Evolutionary conservation across 495 filamentous ascomycete genomes (phyloP).

Genomic region (Amorphotheca resinae): DNA sequence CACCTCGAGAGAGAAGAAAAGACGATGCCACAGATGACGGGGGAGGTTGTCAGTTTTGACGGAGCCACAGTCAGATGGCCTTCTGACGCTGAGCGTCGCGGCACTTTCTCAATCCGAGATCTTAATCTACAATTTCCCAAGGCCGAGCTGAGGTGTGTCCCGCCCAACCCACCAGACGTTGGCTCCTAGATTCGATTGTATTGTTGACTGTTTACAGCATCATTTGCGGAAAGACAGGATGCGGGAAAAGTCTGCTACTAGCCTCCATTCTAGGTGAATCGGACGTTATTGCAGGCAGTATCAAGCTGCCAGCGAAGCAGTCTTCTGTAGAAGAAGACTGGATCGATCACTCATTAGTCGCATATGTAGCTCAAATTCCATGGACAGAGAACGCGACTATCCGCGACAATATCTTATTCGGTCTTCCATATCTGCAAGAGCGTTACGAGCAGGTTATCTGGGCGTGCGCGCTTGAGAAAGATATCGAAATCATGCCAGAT

Average conservation of each 20-base stretch:
- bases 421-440: slow-evolving; percentile 34
- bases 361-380: slow-evolving; percentile 19
- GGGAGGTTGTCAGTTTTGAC: neutral
- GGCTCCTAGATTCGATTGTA: too few relatives aligned
- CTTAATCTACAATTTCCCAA: neutral
- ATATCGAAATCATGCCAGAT: slow-evolving; percentile 31
- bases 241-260: neutral
- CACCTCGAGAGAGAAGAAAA: neutral
- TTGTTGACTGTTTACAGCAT: neutral
- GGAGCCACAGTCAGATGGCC: neutral
- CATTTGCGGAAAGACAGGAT: neutral
- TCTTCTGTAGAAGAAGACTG: slow-evolving; percentile 23
- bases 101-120: neutral
- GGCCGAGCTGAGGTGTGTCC: neutral
- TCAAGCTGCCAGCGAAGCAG: slow-evolving; percentile 17
- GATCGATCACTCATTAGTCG: neutral
- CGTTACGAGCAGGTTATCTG: slow-evolving; percentile 12
- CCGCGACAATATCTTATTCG: slow-evolving; percentile 41
- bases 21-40: neutral
- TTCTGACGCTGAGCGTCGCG: neutral
- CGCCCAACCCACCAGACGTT: too few relatives aligned
- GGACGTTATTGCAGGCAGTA: slow-evolving; percentile 2
- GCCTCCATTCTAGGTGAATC: neutral
- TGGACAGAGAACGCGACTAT: slow-evolving; percentile 48
- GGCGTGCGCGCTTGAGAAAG: slow-evolving; percentile 22